A percentile compares a stretch with the other conserved stretches of the same genome.
Conservation (phyloP, 108 stramenopile species). For the Skeletonema costatum region DNA sequence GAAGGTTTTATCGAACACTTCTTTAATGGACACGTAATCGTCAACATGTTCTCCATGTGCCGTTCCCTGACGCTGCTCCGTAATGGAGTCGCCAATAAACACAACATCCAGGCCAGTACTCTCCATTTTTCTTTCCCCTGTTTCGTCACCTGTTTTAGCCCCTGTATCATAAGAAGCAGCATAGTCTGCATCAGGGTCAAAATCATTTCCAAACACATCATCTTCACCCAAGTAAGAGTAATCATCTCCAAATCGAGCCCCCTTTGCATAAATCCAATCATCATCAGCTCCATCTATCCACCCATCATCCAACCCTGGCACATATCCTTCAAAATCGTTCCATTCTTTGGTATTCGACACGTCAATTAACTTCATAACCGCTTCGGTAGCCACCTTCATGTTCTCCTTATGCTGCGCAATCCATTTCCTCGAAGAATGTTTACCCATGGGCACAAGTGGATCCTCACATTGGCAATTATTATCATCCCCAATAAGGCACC, state of each 20-base stretch:
- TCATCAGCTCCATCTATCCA: slow-evolving; percentile 41
- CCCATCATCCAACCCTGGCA: slow-evolving; percentile 21
- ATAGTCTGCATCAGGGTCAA: slow-evolving; percentile 11
- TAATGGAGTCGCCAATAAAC: slow-evolving; percentile 73
- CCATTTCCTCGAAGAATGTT: slow-evolving; percentile 44
- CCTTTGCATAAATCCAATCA: slow-evolving; percentile 45
- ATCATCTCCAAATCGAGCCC: slow-evolving; percentile 28
- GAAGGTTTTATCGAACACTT: slow-evolving; percentile 57
- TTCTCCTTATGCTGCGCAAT: slow-evolving; percentile 50
- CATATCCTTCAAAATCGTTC: neutral
- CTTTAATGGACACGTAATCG: slow-evolving; percentile 30
- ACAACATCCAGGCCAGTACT: slow-evolving; percentile 61
- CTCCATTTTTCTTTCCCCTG: neutral
- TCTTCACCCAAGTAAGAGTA: slow-evolving; percentile 5
- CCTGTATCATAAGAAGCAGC: neutral
- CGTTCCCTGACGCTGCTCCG: slow-evolving; percentile 61
- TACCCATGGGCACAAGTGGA: slow-evolving; percentile 48
- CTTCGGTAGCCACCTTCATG: slow-evolving; percentile 42
- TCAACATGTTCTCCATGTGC: slow-evolving; percentile 29
- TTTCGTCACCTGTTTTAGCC: neutral
- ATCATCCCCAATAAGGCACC: slow-evolving; percentile 66
- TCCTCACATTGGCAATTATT: slow-evolving; percentile 59
- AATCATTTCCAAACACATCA: neutral
- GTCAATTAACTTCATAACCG: slow-evolving; percentile 11
- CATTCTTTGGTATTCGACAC: neutral